Conservation (phyloP, 331 rosid species). For the Cydonia oblonga region DNA sequence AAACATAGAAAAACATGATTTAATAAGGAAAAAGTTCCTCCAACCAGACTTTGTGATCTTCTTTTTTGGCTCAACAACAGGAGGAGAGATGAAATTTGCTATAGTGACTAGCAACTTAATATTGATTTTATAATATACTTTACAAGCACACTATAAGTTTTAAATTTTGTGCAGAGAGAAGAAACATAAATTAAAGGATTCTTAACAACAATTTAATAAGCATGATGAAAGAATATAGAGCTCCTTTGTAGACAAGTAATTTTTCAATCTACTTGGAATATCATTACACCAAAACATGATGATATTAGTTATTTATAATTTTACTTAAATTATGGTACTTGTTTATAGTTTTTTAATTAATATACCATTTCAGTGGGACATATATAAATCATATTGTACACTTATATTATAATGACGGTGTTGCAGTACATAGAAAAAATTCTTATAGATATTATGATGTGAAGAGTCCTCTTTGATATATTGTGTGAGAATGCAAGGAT, state of each 20-base stretch:
- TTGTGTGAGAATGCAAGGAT: neutral
- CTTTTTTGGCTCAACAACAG: neutral
- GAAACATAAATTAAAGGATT: neutral
- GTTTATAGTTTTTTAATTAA: no score
- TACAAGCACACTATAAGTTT: neutral
- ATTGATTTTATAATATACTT: neutral
- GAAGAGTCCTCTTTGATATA: neutral
- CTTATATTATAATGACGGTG: neutral
- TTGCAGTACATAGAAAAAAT: rapidly evolving
- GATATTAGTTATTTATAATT: no score
- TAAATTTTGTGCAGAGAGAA: neutral
- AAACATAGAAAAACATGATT: no score
- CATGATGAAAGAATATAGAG: neutral
- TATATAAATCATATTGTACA: no score
- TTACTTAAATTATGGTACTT: no score
- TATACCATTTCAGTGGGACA: no score
- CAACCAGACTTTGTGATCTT: neutral
- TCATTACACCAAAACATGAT: no score
- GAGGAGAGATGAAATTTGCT: neutral
- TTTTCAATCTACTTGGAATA: neutral
- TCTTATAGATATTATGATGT: neutral
- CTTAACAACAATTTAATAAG: neutral
- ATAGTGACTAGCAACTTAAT: neutral
- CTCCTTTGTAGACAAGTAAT: neutral
- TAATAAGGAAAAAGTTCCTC: neutral